phyloP scores from a whole-genome alignment of 192 early-diverging fungal species.

The Backusella circina region DNA sequence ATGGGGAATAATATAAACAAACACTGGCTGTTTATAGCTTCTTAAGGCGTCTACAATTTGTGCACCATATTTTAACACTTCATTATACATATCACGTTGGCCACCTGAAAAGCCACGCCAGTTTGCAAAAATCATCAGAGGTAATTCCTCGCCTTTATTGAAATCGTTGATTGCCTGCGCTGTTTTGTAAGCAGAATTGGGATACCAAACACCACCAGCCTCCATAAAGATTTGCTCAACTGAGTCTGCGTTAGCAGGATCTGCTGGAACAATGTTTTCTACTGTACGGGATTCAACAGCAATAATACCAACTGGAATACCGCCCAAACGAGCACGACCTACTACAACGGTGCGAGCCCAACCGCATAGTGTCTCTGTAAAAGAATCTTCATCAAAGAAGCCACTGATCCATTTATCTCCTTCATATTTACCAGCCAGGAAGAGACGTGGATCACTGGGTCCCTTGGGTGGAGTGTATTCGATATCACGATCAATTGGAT shows the following conservation, averaged over 20 bases:
- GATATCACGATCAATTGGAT: conserved; percentile 80
- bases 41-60: conserved; percentile 94
- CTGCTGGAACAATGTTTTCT: conserved; percentile 87
- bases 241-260: conserved; percentile 89
- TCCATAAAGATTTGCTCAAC: conserved; percentile 84
- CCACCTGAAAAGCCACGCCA: conserved; percentile 99
- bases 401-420: conserved; percentile 75
- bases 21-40: conserved; percentile 96
- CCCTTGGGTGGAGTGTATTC: conserved; percentile 77
- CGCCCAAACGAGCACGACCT: conserved; percentile 90
- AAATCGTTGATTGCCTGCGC: conserved; percentile 99
- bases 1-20: conserved; percentile 91
- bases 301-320: conserved; percentile 95
- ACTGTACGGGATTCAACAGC: conserved; percentile 94
- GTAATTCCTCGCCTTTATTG: conserved; percentile 96
- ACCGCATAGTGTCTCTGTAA: conserved; percentile 91
- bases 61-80: conserved; percentile 94
- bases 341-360: conserved; percentile 96
- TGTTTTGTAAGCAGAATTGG: conserved; percentile 97
- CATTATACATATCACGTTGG: conserved; percentile 98
- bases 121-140: conserved; percentile 99
- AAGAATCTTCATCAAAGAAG: conserved; percentile 96
- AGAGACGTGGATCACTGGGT: conserved; percentile 84
- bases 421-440: conserved; percentile 78
- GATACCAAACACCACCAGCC: conserved; percentile 98